phyloP scores from a whole-genome alignment of 2,329 filamentous ascomycete species.

The Talaromyces pinophilus region DNA sequence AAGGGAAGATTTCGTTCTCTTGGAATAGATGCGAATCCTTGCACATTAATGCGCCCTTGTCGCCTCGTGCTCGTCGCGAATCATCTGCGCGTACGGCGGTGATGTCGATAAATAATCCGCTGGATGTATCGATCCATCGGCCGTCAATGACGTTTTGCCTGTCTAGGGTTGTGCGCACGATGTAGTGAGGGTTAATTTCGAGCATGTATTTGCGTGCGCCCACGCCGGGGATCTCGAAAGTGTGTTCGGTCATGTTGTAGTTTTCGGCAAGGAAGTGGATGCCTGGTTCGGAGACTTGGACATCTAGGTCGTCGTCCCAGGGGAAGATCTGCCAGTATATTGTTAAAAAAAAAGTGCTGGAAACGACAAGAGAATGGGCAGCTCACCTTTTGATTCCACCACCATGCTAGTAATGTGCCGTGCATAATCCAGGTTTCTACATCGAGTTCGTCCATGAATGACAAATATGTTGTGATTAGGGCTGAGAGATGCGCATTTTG shows the following conservation, averaged over 20 bases:
- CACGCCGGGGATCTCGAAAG: slow-evolving; percentile 44
- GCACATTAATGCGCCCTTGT: slow-evolving; percentile 51
- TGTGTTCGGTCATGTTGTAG: slow-evolving; percentile 64
- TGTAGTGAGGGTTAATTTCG: slow-evolving; percentile 61
- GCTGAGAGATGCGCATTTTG: slow-evolving; percentile 52
- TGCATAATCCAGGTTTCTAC: slow-evolving; percentile 66
- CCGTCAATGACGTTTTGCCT: slow-evolving; percentile 60
- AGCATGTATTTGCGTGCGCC: slow-evolving; percentile 53
- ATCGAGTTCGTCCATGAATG: slow-evolving; percentile 58
- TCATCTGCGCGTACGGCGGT: slow-evolving; percentile 56
- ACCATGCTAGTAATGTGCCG: slow-evolving; percentile 62
- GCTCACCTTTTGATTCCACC: slow-evolving; percentile 58
- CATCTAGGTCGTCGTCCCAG: slow-evolving; percentile 64
- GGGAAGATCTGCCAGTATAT: slow-evolving; percentile 51
- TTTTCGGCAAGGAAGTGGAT: slow-evolving; percentile 59
- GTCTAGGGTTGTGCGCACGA: slow-evolving; percentile 49
- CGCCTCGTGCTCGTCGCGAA: slow-evolving; percentile 40
- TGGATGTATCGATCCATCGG: slow-evolving; percentile 61
- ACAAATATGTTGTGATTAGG: slow-evolving; percentile 58
- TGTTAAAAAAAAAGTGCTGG: not conserved
- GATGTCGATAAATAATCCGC: slow-evolving; percentile 63
- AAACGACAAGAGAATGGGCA: not conserved
- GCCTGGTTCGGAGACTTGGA: slow-evolving; percentile 58
- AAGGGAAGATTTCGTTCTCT: slow-evolving; percentile 58
- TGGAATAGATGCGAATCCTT: slow-evolving; percentile 60